Conservation (phyloP, 306 rosid species). For the Prunus mira region DNA sequence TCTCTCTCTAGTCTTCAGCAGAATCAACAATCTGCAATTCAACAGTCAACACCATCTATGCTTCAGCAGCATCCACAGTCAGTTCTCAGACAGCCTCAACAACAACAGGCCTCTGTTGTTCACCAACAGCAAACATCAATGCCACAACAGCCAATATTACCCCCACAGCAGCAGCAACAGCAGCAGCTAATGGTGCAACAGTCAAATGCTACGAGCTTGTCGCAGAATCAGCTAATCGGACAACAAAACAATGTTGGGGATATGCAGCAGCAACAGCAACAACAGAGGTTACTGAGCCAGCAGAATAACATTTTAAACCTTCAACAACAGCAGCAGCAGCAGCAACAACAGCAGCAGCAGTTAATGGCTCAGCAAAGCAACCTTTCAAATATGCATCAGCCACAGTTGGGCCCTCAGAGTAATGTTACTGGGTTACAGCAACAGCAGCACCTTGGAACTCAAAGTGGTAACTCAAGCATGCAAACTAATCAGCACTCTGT, state of each 20-base stretch:
- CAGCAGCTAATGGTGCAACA: conserved; percentile 64
- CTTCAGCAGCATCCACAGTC: conserved; percentile 78
- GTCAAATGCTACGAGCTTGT: conserved; percentile 60
- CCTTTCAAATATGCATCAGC: conserved; percentile 71
- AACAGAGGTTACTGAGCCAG: conserved; percentile 68
- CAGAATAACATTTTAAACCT: conserved; percentile 68
- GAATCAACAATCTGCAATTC: conserved; percentile 68
- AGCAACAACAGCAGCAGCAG: conserved; percentile 47
- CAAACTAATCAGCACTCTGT: conserved; percentile 67
- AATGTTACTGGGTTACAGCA: conserved; percentile 66
- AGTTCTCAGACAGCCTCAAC: conserved; percentile 78
- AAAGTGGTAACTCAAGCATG: conserved; percentile 68
- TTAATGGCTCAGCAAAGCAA: conserved; percentile 68
- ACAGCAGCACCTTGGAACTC: conserved; percentile 65
- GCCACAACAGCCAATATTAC: conserved; percentile 54
- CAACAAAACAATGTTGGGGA: conserved; percentile 69
- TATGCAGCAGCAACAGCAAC: conserved; percentile 62
- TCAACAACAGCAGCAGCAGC: conserved; percentile 63
- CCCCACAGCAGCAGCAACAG: conserved; percentile 66
- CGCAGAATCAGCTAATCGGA: conserved; percentile 62
- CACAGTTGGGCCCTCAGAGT: conserved; percentile 65
- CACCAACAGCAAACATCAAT: conserved; percentile 69
- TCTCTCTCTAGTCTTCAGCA: conserved; percentile 64
- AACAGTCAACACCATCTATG: conserved; percentile 65
- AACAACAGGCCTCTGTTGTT: conserved; percentile 55